Evolutionary conservation across 352 stramenopile genomes (phyloP), one percentile per base, ranked within the genome.

Genomic region (Thalassiosira allenii): DNA sequence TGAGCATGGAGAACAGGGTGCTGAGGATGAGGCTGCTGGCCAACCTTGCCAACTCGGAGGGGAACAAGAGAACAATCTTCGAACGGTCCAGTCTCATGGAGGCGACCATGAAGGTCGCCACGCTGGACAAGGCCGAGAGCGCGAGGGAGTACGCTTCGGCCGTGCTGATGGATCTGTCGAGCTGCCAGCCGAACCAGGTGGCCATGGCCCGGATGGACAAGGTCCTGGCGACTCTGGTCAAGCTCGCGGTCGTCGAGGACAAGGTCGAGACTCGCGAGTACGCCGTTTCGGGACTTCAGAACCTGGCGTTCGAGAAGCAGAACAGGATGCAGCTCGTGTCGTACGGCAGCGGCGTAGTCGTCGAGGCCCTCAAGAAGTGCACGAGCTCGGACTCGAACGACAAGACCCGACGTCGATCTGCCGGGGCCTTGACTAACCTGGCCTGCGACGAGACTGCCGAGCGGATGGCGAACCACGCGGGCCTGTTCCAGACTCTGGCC

Each of bases 381-480:
- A 71, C 89, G 8, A 75, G 58, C 53, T 68, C 66, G 0, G 77
- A 88, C 49, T 29, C 75, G 3, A 89, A 86, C 61, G 85, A 91
- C 27, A 94, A 94, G 75, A 83, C 84, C 22, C 57, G 87, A 11
- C 67, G 89, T 8, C 65, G 89, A 34, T 75, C 87, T 22, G 87
- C 89, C 34, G 89, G 89, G 14, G 89, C 87, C 3, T 41, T 94
- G 14, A 94, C 89, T 0, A 94, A 94, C 75, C 62, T 94, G 41
- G 89, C 81, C 2, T 93, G 89, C 62, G 81, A 92, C 25, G 85
- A 91, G 61, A 94, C 87, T 20, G 83, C 83, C 5, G 72, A 90
- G 22, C 51, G 71, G 2, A 92, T 94, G 80, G 87, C 82, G 27
- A 83, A 67, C 52, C 83, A 94, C 73, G 79, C 85, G 20, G 85